phyloP scores from a whole-genome alignment of 306 rosid genomes.

The Prunus mongolica region DNA sequence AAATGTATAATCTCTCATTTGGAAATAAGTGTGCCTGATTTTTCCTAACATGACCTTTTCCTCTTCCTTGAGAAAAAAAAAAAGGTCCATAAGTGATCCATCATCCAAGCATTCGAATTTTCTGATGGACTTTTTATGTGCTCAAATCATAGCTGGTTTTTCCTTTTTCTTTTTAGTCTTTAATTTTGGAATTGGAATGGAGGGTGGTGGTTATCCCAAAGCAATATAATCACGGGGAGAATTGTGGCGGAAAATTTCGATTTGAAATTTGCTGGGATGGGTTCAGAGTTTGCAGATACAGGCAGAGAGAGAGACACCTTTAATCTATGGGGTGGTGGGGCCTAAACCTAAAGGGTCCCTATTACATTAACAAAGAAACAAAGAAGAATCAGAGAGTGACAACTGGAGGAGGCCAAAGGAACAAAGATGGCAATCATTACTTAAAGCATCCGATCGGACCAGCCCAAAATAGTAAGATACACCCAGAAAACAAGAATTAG shows the following conservation, averaged over 20 bases:
- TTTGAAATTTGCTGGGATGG: slow-evolving; percentile 23
- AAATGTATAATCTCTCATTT: slow-evolving; percentile 27
- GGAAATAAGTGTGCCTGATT: slow-evolving; percentile 14
- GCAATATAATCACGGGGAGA: slow-evolving; percentile 30
- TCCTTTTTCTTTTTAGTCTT: neutral
- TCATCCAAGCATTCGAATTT: neutral
- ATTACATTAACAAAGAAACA: slow-evolving; percentile 27
- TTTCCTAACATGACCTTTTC: neutral
- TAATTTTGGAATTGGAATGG: neutral
- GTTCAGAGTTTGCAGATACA: slow-evolving; percentile 6
- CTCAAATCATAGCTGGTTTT: neutral
- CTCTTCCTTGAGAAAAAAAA: no score
- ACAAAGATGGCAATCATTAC: slow-evolving; percentile 71
- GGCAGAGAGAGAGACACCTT: slow-evolving; percentile 33
- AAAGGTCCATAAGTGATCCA: no score
- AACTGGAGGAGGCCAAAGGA: slow-evolving; percentile 67
- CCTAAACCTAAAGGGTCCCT: neutral
- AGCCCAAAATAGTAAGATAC: slow-evolving; percentile 21
- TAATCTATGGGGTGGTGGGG: slow-evolving; percentile 28
- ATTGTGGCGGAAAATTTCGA: slow-evolving; percentile 8
- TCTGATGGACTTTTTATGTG: slow-evolving; percentile 1
- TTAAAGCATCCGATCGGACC: slow-evolving; percentile 39
- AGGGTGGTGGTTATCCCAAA: slow-evolving; percentile 26
- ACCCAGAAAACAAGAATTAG: slow-evolving; percentile 27
- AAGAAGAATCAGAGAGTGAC: slow-evolving; percentile 46